phyloP scores from a whole-genome alignment of 805 yeast genomes.

The Lipomyces mesembrius region DNA sequence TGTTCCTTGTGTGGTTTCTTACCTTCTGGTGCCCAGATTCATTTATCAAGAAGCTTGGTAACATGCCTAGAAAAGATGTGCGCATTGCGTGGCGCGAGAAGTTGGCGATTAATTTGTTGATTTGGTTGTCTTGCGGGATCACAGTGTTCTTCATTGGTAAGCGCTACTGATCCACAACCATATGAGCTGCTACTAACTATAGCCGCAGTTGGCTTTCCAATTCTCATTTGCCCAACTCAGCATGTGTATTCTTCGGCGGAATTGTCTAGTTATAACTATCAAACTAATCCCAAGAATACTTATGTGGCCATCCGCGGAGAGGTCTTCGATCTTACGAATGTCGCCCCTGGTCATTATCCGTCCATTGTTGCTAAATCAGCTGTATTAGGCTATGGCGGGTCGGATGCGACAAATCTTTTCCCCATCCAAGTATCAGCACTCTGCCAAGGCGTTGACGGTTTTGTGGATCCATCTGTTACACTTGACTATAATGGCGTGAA shows the following conservation, averaged over 20 bases:
- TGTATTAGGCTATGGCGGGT: constrained; percentile 49
- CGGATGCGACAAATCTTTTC: constrained; percentile 46
- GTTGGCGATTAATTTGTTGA: constrained; percentile 50
- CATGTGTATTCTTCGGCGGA: constrained; percentile 46
- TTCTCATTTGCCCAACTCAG: constrained; percentile 50
- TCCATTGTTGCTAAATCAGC: constrained; percentile 45
- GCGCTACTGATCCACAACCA: constrained; percentile 19
- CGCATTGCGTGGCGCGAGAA: constrained; percentile 53
- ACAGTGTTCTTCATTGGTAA: constrained; percentile 31
- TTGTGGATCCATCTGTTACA: constrained; percentile 44
- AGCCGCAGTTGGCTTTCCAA: constrained; percentile 47
- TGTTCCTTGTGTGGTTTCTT: constrained; percentile 46
- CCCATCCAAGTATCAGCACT: constrained; percentile 50
- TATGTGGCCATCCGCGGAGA: constrained; percentile 49
- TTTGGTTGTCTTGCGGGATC: constrained; percentile 48
- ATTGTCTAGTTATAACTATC: constrained; percentile 43
- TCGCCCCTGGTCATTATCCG: constrained; percentile 49
- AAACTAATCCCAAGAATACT: constrained; percentile 43
- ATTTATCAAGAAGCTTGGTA: constrained; percentile 43
- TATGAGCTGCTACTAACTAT: constrained; percentile 39
- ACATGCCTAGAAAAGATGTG: constrained; percentile 46
- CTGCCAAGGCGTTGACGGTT: constrained; percentile 47
- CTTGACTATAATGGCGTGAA: constrained; percentile 42
- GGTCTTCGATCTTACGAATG: constrained; percentile 48
- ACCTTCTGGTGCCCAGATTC: constrained; percentile 52